Evolutionary conservation across 1,284 basidiomycete genomes (phyloP), one percentile per base, ranked within the genome.

Genomic region (Ustilago hordei): DNA sequence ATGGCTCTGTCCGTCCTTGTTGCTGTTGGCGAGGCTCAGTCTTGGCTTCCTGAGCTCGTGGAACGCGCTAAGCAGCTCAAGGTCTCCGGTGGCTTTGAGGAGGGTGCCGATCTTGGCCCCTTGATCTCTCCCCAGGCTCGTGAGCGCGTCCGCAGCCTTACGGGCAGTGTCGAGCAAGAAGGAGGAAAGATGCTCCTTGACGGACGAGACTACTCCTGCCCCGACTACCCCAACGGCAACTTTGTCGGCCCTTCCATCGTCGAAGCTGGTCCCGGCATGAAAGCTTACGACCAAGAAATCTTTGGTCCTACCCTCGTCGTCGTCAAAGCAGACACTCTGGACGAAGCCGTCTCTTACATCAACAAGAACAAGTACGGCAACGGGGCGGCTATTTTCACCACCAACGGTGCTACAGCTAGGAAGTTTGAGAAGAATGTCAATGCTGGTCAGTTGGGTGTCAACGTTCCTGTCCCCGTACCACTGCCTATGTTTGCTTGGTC

Each of bases 341-440:
- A 98, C 79, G 94, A 98, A 79, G 96, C 95, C 23, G 90, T 98
- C 71, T 62, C 74, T 28, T 74, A 77, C 69, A 81, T 82, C 66
- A 78, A 82, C 64, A 71, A 69, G 60, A 75, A 79, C 75, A 69
- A 74, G 55, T 80, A 78, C 56, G 89, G 95, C 3, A 98, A 98
- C 85, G 96, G 95, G 35, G 91, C 95, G n/a, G 93, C 95, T 28
- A 95, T 98, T 85, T 98, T 98, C 87, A 99, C 96, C 36, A 93
- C 95, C 87, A 94, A 93, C 55, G 96, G 96, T n/a, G 93, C 95
- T 36, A 95, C 95, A 8, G 95, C 95, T 23, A 91, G 96, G 71
- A 93, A 93, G 87, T 99, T 97, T 78, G 95, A 99, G 88, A 90
- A 89, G 53, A 90, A 92, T 68, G 91, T 96, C 69, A 93, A 98